Evolutionary conservation across 495 filamentous ascomycete genomes (phyloP), one percentile per base, ranked within the genome.

Genomic region (Aspergillus cavernicola): DNA sequence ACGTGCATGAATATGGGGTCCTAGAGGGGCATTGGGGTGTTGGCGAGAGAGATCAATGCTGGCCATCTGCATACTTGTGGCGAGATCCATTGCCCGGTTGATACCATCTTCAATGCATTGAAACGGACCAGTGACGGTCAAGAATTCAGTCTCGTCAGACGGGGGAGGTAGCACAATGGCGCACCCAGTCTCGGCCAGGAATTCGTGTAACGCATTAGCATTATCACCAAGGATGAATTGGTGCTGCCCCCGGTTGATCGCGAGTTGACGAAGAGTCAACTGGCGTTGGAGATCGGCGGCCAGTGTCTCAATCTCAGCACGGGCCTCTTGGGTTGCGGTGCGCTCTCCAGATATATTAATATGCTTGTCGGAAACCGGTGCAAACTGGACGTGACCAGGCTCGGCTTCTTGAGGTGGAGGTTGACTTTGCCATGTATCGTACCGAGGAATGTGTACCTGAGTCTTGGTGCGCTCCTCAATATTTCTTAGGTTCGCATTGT

Each of bases 261-360:
- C 76, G 36, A 92, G 64, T 65, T 91, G 82, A 32, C 90, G 80
- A 9, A 90, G 68, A 15, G 83, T 82, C 52, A 99, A 70, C 53
- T 79, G 78, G 24, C 80, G 80, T 52, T 81, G 83, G 31, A 97
- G 76, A 58, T 91, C 76, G 55, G 85, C 78, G 5, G 84, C 89
- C 33, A 82, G 79, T 15, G 79, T 82, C 62, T 96, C 88, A 63
- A 99, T 87, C 58, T 87, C 83, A 32, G 83, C 83, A 40, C 85
- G 84, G 15, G 86, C 89, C 47, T 87, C 80, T 63, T 88, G 87
- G 22, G 93, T 90, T 36, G 88, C 89, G 36, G 76, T 65, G 23
- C 95, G 88, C 57, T 98, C 93, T 60, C 93, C 93, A 44, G 86
- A 84, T 38, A 98, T 83, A 22, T 84, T 78, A 51, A 98, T 97